Conservation (phyloP, 164 flowering plant genomes). For the Protea cynaroides region DNA sequence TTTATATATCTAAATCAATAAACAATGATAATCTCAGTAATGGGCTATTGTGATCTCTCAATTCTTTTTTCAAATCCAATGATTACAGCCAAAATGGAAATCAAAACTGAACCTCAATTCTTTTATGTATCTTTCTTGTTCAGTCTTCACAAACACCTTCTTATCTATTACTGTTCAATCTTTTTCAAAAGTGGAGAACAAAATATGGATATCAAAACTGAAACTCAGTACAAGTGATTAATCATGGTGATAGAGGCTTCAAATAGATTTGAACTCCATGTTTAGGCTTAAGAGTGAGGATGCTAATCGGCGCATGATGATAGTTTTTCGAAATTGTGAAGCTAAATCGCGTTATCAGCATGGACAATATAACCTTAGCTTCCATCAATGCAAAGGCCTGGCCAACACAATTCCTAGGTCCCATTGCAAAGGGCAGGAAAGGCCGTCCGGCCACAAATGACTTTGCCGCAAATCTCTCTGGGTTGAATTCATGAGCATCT, state of each 20-base stretch:
- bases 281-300: conserved; percentile 13
- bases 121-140: neutral
- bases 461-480: conserved; percentile 11
- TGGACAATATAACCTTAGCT: conserved; percentile 13
- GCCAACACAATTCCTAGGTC: conserved; percentile 17
- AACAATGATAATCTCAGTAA: neutral
- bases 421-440: conserved; percentile 16
- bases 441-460: conserved; percentile 3
- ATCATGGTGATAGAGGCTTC: conserved; percentile 5
- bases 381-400: conserved; percentile 19
- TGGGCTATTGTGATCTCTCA: neutral
- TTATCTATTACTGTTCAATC: neutral
- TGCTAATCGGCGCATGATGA: conserved; percentile 13
- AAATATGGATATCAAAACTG: neutral
- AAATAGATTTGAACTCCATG: conserved; percentile 13
- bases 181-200: too few species aligned
- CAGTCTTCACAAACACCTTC: neutral
- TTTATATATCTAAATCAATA: too few species aligned
- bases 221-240: neutral
- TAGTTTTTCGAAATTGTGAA: conserved; percentile 16
- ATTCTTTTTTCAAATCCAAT: neutral
- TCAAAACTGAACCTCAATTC: neutral
- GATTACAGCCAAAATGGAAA: neutral
- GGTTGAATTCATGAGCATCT: conserved; percentile 20
- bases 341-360: conserved; percentile 11